Evolutionary conservation across 768 basidiomycete species (phyloP).

Genomic region (Suillus brevipes): DNA sequence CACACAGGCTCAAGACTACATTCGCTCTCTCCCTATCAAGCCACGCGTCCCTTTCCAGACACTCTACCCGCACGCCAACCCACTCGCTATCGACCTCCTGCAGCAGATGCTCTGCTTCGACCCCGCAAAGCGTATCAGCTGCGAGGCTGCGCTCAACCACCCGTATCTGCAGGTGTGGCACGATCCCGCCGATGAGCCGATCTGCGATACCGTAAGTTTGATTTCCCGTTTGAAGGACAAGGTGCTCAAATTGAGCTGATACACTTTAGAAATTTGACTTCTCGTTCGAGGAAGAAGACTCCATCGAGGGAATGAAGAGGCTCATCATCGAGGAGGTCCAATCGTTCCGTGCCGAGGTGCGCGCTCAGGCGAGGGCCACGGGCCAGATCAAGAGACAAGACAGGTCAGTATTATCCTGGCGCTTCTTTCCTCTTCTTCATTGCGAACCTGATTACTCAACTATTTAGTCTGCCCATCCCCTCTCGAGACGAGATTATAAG

Average conservation of each 20-base stretch:
- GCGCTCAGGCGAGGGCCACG: conserved; percentile 73
- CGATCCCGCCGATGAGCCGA: conserved; percentile 92
- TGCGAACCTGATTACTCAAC: background rate
- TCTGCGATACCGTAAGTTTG: conserved; percentile 67
- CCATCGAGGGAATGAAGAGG: conserved; percentile 95
- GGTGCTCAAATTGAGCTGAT: background rate
- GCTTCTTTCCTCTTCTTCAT: background rate
- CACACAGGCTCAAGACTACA: conserved; percentile 90
- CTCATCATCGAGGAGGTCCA: conserved; percentile 93
- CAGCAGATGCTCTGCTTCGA: conserved; percentile 93
- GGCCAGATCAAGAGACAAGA: conserved; percentile 78
- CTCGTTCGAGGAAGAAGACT: conserved; percentile 93
- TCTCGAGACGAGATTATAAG: conserved; percentile 77
- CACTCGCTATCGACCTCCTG: conserved; percentile 90
- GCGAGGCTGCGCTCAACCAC: conserved; percentile 93
- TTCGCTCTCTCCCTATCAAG: conserved; percentile 96
- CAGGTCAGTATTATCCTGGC: conserved; percentile 45
- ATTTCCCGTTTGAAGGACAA: background rate
- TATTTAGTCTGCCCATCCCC: conserved; percentile 71
- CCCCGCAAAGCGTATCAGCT: conserved; percentile 93
- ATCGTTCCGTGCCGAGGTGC: conserved; percentile 85
- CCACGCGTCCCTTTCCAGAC: conserved; percentile 90
- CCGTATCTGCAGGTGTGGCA: conserved; percentile 98
- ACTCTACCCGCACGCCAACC: conserved; percentile 92
- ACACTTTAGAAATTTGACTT: conserved; percentile 84